Conservation (phyloP, 331 rosid species). For the Acacia pycnantha region DNA sequence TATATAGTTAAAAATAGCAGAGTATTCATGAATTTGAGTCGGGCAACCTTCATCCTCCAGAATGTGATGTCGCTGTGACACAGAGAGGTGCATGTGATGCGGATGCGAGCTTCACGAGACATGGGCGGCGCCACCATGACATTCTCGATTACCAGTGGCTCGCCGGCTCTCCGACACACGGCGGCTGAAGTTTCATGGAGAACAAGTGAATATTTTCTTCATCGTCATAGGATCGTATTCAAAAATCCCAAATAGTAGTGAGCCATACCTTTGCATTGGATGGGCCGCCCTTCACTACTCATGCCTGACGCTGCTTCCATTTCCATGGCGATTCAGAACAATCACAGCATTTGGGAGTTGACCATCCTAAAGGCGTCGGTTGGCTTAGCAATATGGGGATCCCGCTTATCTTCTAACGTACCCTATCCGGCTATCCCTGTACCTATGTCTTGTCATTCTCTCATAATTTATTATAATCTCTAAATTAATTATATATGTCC, state of each 20-base stretch:
- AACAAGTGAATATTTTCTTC: neutral
- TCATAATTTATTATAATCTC: no score
- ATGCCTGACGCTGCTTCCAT: neutral
- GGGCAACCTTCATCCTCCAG: constrained; percentile 65
- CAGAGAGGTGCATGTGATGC: constrained; percentile 69
- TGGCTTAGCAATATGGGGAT: neutral
- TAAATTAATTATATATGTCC: no score
- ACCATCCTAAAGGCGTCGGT: neutral
- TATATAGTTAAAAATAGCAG: neutral
- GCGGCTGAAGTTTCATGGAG: constrained; percentile 51
- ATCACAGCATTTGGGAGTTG: neutral
- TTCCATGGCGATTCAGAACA: neutral
- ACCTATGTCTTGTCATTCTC: no score
- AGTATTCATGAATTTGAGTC: neutral
- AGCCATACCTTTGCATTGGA: neutral
- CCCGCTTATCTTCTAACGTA: neutral
- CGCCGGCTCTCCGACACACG: constrained; percentile 60
- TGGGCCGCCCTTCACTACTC: neutral
- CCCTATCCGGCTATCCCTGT: no score
- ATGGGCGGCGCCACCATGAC: constrained; percentile 74
- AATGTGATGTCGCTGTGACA: constrained; percentile 73
- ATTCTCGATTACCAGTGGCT: constrained; percentile 68
- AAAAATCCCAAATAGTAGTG: neutral
- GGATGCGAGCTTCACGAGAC: constrained; percentile 67
- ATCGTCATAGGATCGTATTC: no score